Percentiles rank a stretch among this genome's conserved stretches.
Conservation (phyloP, 306 rosid species). For the Prunus davidiana region DNA sequence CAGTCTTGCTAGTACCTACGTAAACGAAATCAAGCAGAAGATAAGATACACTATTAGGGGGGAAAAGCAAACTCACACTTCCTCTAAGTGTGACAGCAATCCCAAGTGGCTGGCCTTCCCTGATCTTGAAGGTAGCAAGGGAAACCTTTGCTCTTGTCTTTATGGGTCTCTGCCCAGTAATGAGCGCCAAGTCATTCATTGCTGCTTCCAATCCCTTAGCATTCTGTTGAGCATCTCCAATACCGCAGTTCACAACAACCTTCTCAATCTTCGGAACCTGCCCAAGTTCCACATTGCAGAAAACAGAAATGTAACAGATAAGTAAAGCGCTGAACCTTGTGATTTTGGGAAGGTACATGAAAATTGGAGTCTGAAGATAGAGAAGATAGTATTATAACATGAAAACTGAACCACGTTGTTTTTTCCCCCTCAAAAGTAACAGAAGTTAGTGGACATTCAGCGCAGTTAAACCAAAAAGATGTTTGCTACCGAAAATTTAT, state of each 20-base stretch:
- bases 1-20: neutral
- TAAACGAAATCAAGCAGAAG: neutral
- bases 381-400: too few species aligned
- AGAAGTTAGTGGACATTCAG: too few species aligned
- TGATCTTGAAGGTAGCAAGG: conserved; percentile 88
- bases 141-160: conserved; percentile 86
- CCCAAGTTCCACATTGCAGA: conserved; percentile 23
- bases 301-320: conserved; percentile 11
- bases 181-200: conserved; percentile 70
- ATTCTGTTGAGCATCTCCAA: conserved; percentile 97
- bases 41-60: neutral
- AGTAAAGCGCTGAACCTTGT: neutral
- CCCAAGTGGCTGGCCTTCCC: conserved; percentile 98
- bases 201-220: conserved; percentile 95
- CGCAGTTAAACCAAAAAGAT: neutral
- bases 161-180: conserved; percentile 89
- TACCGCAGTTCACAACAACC: conserved; percentile 93
- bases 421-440: too few species aligned
- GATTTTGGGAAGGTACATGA: too few species aligned
- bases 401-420: too few species aligned
- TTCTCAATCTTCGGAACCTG: conserved; percentile 93
- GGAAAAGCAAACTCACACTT: conserved; percentile 53
- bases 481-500: neutral
- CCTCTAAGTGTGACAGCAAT: conserved; percentile 94
- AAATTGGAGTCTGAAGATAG: too few species aligned